phyloP scores from a whole-genome alignment of 805 yeast genomes.

The Schizosaccharomyces octosporus region DNA sequence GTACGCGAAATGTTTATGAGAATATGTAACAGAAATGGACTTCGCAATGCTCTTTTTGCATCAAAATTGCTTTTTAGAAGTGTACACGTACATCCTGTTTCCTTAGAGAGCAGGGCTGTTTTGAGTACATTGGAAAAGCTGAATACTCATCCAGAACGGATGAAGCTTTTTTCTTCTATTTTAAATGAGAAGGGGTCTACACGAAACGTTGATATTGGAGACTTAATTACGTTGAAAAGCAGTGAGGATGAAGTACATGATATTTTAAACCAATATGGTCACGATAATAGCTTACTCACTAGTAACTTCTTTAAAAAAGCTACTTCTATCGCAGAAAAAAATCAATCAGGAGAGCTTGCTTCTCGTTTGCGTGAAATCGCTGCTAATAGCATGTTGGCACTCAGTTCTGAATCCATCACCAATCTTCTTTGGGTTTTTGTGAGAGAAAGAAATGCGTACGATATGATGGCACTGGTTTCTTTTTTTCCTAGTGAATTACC shows the following conservation, averaged over 20 bases:
- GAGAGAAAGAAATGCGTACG: not conserved
- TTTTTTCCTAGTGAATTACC: too few species aligned
- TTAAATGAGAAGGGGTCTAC: not conserved
- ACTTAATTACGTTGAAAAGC: not conserved
- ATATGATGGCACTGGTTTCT: not conserved
- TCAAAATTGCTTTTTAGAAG: too few species aligned
- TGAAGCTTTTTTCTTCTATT: not conserved
- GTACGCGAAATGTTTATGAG: too few species aligned
- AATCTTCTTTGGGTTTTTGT: not conserved
- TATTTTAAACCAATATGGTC: not conserved
- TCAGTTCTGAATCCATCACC: not conserved
- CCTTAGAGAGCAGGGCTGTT: too few species aligned
- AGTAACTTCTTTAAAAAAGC: not conserved
- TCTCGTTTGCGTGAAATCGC: not conserved
- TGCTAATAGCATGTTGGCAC: not conserved
- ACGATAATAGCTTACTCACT: not conserved
- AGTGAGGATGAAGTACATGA: not conserved
- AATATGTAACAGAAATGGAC: too few species aligned
- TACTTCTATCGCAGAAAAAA: not conserved
- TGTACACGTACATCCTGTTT: too few species aligned
- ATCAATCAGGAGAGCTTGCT: not conserved
- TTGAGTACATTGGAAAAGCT: not conserved
- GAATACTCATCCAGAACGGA: not conserved
- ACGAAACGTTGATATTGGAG: not conserved
- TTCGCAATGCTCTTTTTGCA: too few species aligned